Percentiles rank a stretch among this genome's conserved stretches.
Evolutionary conservation across 2,329 filamentous ascomycete genomes (phyloP).

Genomic region (Cytospora paraplurivora): DNA sequence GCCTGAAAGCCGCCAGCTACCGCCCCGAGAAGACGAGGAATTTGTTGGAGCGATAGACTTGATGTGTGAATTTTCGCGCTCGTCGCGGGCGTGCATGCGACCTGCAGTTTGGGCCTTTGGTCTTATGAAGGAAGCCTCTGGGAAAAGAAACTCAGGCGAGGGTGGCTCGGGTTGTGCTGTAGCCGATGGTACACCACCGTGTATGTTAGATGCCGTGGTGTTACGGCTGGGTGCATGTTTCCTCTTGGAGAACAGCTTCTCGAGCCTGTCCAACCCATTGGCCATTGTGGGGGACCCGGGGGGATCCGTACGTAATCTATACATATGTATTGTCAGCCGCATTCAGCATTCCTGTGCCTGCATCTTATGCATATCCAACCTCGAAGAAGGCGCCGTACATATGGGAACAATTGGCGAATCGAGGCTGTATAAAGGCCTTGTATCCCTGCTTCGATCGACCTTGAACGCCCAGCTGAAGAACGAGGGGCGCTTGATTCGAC

Average conservation of each 20-base stretch:
- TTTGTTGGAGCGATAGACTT: slow-evolving; percentile 15
- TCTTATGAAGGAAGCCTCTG: slow-evolving; percentile 57
- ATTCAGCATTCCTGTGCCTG: slow-evolving; percentile 9
- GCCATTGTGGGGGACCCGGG: slow-evolving; percentile 44
- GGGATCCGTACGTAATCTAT: slow-evolving; percentile 30
- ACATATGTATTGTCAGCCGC: slow-evolving; percentile 30
- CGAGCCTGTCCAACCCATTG: slow-evolving; percentile 51
- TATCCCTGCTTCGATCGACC: slow-evolving; percentile 10
- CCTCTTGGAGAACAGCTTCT: slow-evolving; percentile 55
- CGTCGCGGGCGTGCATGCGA: slow-evolving; percentile 58
- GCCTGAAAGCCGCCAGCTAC: slow-evolving; percentile 16
- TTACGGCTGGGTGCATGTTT: slow-evolving; percentile 36
- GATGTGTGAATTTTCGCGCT: slow-evolving; percentile 32
- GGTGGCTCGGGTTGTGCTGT: slow-evolving; percentile 19
- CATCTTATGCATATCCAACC: slow-evolving; percentile 19
- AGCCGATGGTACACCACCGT: slow-evolving; percentile 24
- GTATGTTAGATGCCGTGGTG: slow-evolving; percentile 29
- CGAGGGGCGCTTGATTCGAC: neutral
- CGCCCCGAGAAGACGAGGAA: slow-evolving; percentile 20
- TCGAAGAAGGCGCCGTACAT: slow-evolving; percentile 10
- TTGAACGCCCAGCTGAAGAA: slow-evolving; percentile 4
- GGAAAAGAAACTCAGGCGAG: slow-evolving; percentile 44
- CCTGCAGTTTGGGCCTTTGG: slow-evolving; percentile 49
- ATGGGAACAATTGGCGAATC: slow-evolving; percentile 18
- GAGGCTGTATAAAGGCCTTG: slow-evolving; percentile 23